phyloP scores from a whole-genome alignment of 2,329 filamentous ascomycete genomes.

The Penicillium sp. region DNA sequence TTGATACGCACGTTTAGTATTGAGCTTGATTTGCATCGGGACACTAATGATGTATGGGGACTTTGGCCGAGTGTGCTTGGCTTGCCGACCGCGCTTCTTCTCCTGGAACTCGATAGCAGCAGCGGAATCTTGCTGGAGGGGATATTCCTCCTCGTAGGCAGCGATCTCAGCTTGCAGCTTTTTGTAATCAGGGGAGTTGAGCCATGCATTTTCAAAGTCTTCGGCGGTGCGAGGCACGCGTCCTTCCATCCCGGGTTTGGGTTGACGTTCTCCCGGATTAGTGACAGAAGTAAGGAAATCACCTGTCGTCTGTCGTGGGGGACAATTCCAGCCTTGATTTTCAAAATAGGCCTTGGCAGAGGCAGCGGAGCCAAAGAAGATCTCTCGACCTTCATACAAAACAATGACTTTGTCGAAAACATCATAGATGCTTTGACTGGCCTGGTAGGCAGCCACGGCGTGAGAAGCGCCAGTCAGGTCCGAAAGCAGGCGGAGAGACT shows the following conservation, averaged over 20 bases:
- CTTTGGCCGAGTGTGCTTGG: slow-evolving; percentile 52
- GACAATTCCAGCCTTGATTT: slow-evolving; percentile 63
- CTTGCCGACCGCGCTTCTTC: slow-evolving; percentile 37
- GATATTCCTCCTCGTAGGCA: slow-evolving; percentile 38
- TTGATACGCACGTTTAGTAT: slow-evolving; percentile 74
- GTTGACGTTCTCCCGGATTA: slow-evolving; percentile 57
- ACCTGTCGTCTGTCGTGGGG: slow-evolving; percentile 62
- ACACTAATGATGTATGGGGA: slow-evolving; percentile 80
- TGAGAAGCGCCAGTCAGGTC: slow-evolving; percentile 46
- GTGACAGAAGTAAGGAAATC: slow-evolving; percentile 69
- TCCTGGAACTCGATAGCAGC: slow-evolving; percentile 28
- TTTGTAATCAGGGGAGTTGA: slow-evolving; percentile 49
- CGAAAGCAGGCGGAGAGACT: slow-evolving; percentile 46
- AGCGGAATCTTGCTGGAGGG: slow-evolving; percentile 32
- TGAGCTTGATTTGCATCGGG: slow-evolving; percentile 69
- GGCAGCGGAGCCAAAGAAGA: slow-evolving; percentile 65
- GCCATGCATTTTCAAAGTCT: slow-evolving; percentile 60
- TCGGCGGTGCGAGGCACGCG: slow-evolving; percentile 64
- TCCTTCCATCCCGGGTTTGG: slow-evolving; percentile 57
- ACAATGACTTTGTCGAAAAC: slow-evolving; percentile 68
- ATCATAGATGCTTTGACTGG: slow-evolving; percentile 42
- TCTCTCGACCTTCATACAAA: slow-evolving; percentile 69
- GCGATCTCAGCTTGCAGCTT: slow-evolving; percentile 40
- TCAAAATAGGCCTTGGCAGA: slow-evolving; percentile 65
- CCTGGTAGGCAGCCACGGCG: slow-evolving; percentile 54